Percentiles rank a stretch among this genome's conserved stretches.
Conservation (phyloP, 108 stramenopile species). For the Chaetoceros tenuissimus region DNA sequence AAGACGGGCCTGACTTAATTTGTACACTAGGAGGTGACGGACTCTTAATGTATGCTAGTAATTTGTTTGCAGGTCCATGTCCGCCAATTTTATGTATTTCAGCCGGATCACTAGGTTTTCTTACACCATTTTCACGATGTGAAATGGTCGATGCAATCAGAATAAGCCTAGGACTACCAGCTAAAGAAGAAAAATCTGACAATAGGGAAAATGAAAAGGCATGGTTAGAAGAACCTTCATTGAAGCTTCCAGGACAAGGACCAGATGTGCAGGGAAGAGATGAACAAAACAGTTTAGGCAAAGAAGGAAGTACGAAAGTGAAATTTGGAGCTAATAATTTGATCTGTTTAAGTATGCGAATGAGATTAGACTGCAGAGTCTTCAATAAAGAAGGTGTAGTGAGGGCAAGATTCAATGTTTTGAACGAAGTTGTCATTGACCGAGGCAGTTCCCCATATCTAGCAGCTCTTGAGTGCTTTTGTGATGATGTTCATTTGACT, state of each 20-base stretch:
- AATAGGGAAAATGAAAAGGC: not conserved
- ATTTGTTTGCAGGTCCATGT: slow-evolving; percentile 43
- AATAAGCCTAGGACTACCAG: slow-evolving; percentile 50
- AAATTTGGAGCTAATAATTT: slow-evolving; percentile 55
- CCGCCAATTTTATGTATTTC: slow-evolving; percentile 87
- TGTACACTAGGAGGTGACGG: slow-evolving; percentile 83
- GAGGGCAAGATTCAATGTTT: slow-evolving; percentile 64
- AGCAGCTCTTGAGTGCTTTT: slow-evolving; percentile 84
- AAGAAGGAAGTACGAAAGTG: slow-evolving; percentile 21
- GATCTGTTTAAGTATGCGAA: slow-evolving; percentile 83
- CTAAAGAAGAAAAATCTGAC: not conserved
- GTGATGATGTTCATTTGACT: slow-evolving; percentile 87
- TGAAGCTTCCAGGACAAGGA: not conserved
- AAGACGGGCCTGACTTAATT: slow-evolving; percentile 51
- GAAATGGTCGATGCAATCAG: slow-evolving; percentile 71
- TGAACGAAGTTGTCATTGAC: slow-evolving; percentile 96
- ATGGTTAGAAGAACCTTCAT: not conserved
- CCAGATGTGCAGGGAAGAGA: too few species aligned
- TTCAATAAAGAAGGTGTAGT: slow-evolving; percentile 57
- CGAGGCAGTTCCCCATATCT: slow-evolving; percentile 87
- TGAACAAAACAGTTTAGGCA: slow-evolving; percentile 22
- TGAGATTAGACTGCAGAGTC: slow-evolving; percentile 85
- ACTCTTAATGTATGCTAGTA: slow-evolving; percentile 57
- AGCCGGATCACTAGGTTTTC: slow-evolving; percentile 89
- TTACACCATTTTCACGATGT: slow-evolving; percentile 79